A percentile compares a stretch with the other conserved stretches of the same genome.
phyloP scores from a whole-genome alignment of 192 early-diverging fungal species.

The Coemansia sp. region DNA sequence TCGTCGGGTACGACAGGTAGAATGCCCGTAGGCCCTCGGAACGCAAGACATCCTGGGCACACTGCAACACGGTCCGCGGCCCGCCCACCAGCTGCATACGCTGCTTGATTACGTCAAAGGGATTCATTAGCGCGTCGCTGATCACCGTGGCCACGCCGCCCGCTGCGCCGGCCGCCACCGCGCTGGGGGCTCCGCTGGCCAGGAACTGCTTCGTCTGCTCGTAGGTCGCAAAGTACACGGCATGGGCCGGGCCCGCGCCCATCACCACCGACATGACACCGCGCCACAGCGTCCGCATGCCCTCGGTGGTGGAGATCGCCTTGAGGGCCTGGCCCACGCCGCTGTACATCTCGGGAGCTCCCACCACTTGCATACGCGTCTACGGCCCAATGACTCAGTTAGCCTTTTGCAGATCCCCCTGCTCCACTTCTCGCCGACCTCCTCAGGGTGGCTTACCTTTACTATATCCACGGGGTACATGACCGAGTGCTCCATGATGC shows the following conservation, averaged over 20 bases:
- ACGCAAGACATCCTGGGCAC: constrained; percentile 60
- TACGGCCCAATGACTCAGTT: constrained; percentile 13
- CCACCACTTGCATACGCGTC: constrained; percentile 92
- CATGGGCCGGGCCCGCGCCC: constrained; percentile 93
- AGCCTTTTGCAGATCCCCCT: background rate
- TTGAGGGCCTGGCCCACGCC: constrained; percentile 64
- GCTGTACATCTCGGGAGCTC: constrained; percentile 61
- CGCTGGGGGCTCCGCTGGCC: constrained; percentile 50
- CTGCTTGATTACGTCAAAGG: constrained; percentile 97
- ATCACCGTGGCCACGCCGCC: constrained; percentile 84
- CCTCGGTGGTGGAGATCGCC: constrained; percentile 69
- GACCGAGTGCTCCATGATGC: constrained; percentile 92
- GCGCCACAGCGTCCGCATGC: constrained; percentile 78
- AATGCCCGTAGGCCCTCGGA: constrained; percentile 80
- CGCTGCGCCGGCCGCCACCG: constrained; percentile 66
- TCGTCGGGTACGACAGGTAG: constrained; percentile 92
- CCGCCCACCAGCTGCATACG: constrained; percentile 82
- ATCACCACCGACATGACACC: constrained; percentile 89
- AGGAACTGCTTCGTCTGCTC: constrained; percentile 82
- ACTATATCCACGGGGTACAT: constrained; percentile 94
- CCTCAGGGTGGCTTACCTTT: constrained; percentile 75
- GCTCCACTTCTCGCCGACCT: background rate
- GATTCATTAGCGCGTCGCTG: constrained; percentile 90
- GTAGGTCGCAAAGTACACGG: constrained; percentile 92
- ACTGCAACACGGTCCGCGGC: constrained; percentile 66